Conservation (phyloP, 768 basidiomycete genomes). For the Pleurotus cornucopiae region DNA sequence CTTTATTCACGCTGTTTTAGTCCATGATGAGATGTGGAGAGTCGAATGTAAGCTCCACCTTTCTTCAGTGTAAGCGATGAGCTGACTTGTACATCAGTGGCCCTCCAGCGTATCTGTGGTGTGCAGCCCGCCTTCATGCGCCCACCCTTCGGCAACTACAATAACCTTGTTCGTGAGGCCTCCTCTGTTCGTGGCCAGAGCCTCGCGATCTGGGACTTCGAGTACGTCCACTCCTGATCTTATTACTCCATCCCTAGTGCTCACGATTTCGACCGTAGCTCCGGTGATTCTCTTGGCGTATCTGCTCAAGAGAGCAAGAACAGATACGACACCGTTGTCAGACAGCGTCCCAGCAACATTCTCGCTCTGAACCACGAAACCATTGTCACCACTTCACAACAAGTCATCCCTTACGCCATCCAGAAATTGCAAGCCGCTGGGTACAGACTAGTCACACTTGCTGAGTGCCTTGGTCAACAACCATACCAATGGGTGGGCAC, state of each 20-base stretch:
- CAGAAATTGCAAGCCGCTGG: slow-evolving; percentile 30
- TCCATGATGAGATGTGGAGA: slow-evolving; percentile 41
- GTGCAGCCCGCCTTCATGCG: slow-evolving; percentile 35
- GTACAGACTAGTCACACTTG: slow-evolving; percentile 37
- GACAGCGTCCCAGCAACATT: slow-evolving; percentile 27
- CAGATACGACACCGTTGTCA: slow-evolving; percentile 22
- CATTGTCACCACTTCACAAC: slow-evolving; percentile 16
- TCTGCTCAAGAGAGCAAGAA: slow-evolving; percentile 23
- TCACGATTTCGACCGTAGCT: slow-evolving; percentile 16
- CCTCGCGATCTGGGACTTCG: slow-evolving; percentile 32
- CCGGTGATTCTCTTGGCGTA: slow-evolving; percentile 32
- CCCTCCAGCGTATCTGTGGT: slow-evolving; percentile 28
- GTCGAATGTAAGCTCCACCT: slow-evolving; percentile 32
- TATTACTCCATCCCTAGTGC: not conserved
- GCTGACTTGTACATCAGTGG: slow-evolving; percentile 18
- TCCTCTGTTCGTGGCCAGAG: slow-evolving; percentile 24
- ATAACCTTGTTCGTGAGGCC: slow-evolving; percentile 33
- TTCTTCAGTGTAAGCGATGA: not conserved
- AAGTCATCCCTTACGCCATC: slow-evolving; percentile 37
- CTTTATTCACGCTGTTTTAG: slow-evolving; percentile 14
- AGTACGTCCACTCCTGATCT: slow-evolving; percentile 6
- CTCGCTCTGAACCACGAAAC: slow-evolving; percentile 38
- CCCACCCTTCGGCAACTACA: slow-evolving; percentile 39
- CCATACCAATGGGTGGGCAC: slow-evolving; percentile 31
- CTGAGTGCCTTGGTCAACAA: slow-evolving; percentile 35